Evolutionary conservation across 192 early-diverging fungal genomes (phyloP).

Genomic region (Linderina pennispora): DNA sequence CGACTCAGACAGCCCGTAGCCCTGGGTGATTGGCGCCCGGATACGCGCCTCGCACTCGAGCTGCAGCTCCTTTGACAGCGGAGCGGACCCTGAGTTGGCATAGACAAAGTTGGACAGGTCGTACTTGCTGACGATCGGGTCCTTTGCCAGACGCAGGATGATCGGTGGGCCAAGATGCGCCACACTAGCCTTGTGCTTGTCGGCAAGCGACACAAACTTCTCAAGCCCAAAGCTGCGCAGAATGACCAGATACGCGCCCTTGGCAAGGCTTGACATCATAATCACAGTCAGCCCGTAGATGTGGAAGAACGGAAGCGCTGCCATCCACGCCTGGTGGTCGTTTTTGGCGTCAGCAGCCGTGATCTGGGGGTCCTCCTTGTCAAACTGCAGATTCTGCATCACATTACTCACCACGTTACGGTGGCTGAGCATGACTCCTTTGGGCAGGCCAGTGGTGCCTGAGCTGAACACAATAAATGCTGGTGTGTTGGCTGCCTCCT

Average conservation of each 20-base stretch:
- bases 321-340: conserved; percentile 28
- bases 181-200: conserved; percentile 64
- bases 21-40: conserved; percentile 45
- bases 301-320: conserved; percentile 66
- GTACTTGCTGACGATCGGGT: conserved; percentile 67
- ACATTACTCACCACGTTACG: conserved; percentile 76
- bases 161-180: conserved; percentile 63
- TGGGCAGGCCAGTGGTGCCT: conserved; percentile 57
- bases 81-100: conserved; percentile 75
- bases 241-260: conserved; percentile 43
- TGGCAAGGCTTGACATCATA: conserved; percentile 30
- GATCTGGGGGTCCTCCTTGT: conserved; percentile 18
- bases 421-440: conserved; percentile 81
- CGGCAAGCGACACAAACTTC: conserved; percentile 65
- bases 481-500: conserved; percentile 15
- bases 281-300: conserved; percentile 58
- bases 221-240: conserved; percentile 55
- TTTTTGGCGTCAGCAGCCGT: conserved; percentile 7
- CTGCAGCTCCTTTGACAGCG: conserved; percentile 63
- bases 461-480: conserved; percentile 10
- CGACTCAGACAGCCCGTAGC: conserved; percentile 65
- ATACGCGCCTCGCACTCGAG: conserved; percentile 43
- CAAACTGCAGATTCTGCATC: conserved; percentile 47
- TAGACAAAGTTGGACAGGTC: conserved; percentile 60
- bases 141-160: conserved; percentile 65